Base-by-base conservation (phyloP, 2,329 filamentous ascomycete species). In the Lecanicillium sp. region DNA sequence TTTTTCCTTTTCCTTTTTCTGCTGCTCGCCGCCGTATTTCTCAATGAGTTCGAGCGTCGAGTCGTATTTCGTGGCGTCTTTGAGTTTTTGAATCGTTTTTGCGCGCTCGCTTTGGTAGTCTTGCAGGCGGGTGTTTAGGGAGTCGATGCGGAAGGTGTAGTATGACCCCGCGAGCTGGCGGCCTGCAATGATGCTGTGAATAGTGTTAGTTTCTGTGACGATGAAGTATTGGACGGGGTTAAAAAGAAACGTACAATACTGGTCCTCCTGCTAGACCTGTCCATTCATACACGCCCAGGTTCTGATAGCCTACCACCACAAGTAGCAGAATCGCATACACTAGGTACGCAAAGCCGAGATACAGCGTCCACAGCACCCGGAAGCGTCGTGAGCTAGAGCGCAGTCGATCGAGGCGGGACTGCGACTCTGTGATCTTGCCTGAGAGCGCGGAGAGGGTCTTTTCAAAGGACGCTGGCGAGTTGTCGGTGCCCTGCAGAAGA, bases 1-100 rank as follows among this genome's bases (percentile, higher is more conserved):
- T 43, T n/a, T n/a, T n/a, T 46, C 55, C 11, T 51, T 52, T 12
- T 53, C 53, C 53, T 67, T 64, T 51, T 70, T 64, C 45, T 80
- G 77, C 15, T 70, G 77, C 15, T 70, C 67, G 9, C 78, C 84
- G 27, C 88, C 89, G 58, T 98, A 98, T 53, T 96, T 98, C 53
- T 96, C 86, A 9, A 98, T 75, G 43, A 98, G 64, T 56, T 95
- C 80, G 53, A 94, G 78, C 2, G 92, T 98, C 22, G 89, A 92
- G 61, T 96, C 86, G 65, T 95, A 98, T 59, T 85, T 95, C 25
- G 92, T 98, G 18, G 89, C 89, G 42, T 83, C 80, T 63, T 98
- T 98, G 46, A 98, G 77, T 62, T 89, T 89, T 57, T 94, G 83
- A 48, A 98, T 96, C 2, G 89, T 95, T 51, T 79, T 79, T 43